Percentiles rank a stretch among this genome's conserved stretches.
These are phyloP conservation scores for Clitopilus hobsonii DNA, from an alignment of 768 basidiomycete genomes.

Conservation along the genomic window DNA sequence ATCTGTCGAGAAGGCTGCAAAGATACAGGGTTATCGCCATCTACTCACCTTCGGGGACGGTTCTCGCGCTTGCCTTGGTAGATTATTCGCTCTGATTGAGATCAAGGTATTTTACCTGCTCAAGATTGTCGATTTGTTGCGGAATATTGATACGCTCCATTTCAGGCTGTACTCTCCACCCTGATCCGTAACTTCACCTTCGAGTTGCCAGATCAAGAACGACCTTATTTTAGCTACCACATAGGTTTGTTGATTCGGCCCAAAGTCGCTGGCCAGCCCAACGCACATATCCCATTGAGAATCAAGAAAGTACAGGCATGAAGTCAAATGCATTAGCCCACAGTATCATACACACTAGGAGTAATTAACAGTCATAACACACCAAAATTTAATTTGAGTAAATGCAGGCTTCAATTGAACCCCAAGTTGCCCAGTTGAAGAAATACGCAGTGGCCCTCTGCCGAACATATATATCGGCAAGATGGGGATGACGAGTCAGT, in stretches of 20 bases:
- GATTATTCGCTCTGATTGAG: slow-evolving; percentile 40
- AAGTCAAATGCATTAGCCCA: too few species aligned
- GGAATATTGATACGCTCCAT: background rate
- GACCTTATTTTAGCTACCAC: slow-evolving; percentile 29
- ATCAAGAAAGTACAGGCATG: too few species aligned
- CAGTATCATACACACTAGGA: too few species aligned
- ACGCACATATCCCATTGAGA: slow-evolving; percentile 30
- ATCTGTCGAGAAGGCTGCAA: slow-evolving; percentile 21
- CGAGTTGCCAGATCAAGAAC: slow-evolving; percentile 36
- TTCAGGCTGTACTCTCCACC: slow-evolving; percentile 37
- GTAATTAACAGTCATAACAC: too few species aligned
- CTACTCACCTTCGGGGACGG: slow-evolving; percentile 50
- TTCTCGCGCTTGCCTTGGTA: slow-evolving; percentile 45
- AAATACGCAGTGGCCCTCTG: too few species aligned
- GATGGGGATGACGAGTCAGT: too few species aligned
- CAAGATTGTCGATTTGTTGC: background rate
- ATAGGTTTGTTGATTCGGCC: slow-evolving; percentile 30
- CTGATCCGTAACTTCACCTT: slow-evolving; percentile 39
- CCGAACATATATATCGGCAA: too few species aligned
- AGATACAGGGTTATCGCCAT: slow-evolving; percentile 45
- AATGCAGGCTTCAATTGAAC: too few species aligned
- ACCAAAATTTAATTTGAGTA: too few species aligned
- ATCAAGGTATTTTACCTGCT: slow-evolving; percentile 29
- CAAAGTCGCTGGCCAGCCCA: slow-evolving; percentile 28
- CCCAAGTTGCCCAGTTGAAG: too few species aligned